Percentiles rank a stretch among this genome's conserved stretches.
These are phyloP conservation scores for Pleurotus salmoneostramineus DNA, from an alignment of 768 basidiomycete species.

Conservation along the genomic window DNA sequence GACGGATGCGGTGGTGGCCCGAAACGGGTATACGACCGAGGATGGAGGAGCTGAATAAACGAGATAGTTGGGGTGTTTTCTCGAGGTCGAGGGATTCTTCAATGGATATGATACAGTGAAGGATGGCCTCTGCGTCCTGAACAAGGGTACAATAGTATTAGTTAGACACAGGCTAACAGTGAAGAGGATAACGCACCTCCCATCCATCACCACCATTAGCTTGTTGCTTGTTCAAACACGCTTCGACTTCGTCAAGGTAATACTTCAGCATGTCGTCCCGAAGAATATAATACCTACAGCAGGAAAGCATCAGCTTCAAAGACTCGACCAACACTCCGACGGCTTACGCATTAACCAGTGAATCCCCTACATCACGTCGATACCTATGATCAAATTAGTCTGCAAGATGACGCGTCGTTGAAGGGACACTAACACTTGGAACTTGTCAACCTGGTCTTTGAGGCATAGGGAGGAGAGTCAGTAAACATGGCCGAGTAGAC, in stretches of 20 bases:
- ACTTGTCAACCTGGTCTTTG: conserved; percentile 74
- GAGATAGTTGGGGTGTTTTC: conserved; percentile 47
- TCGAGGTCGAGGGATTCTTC: conserved; percentile 78
- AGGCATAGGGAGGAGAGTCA: conserved; percentile 6
- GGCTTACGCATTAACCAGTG: conserved; percentile 76
- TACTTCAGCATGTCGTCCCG: conserved; percentile 78
- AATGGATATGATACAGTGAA: conserved; percentile 83
- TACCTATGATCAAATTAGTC: conserved; percentile 42
- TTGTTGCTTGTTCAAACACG: conserved; percentile 42
- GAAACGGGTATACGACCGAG: conserved; percentile 64
- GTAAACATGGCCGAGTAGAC: neutral
- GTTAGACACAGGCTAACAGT: neutral
- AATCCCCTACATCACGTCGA: conserved; percentile 83
- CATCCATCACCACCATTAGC: conserved; percentile 45
- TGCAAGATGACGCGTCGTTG: too few relatives aligned
- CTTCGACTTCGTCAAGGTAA: conserved; percentile 58
- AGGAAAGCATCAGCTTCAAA: conserved; percentile 4
- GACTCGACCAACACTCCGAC: neutral
- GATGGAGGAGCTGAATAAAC: conserved; percentile 70
- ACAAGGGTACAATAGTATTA: neutral
- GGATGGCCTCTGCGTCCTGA: conserved; percentile 81
- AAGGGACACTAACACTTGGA: conserved; percentile 56
- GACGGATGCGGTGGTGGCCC: conserved; percentile 62
- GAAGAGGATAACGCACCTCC: conserved; percentile 52
- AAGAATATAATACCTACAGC: conserved; percentile 76